phyloP scores from a whole-genome alignment of 2,329 filamentous ascomycete species.

The Diaporthe humulicola region DNA sequence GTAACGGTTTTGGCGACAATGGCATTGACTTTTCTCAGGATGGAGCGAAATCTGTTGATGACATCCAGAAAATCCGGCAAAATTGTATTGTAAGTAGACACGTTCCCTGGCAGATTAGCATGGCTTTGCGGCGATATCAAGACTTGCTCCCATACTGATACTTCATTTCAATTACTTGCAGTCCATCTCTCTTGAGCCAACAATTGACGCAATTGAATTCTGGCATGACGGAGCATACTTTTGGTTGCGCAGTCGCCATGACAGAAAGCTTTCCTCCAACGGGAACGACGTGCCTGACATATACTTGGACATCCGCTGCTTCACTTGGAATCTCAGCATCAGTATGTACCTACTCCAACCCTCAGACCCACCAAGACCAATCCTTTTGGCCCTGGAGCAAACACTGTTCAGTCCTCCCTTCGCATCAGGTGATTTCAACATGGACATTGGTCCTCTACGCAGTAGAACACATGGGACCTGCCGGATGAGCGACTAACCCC shows the following conservation, averaged over 20 bases:
- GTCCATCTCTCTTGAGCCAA: background rate
- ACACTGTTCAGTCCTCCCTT: background rate
- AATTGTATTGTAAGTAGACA: background rate
- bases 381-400: background rate
- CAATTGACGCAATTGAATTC: background rate
- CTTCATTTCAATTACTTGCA: background rate
- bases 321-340: conserved; percentile 31
- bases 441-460: background rate
- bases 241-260: background rate
- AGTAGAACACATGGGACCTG: background rate
- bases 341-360: background rate
- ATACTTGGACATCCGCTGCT: conserved; percentile 44
- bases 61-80: background rate
- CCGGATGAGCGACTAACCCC: background rate
- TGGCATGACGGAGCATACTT: background rate
- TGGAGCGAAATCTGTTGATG: background rate
- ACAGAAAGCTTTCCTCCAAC: background rate
- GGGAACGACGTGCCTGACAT: conserved; percentile 43
- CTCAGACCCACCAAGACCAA: background rate
- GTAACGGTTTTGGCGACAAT: background rate
- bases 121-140: background rate
- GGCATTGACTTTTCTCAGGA: background rate
- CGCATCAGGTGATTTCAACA: too few species aligned
- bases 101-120: background rate
- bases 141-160: background rate